Evolutionary conservation across 495 filamentous ascomycete genomes (phyloP).

Genomic region (Aspergillus campestris): DNA sequence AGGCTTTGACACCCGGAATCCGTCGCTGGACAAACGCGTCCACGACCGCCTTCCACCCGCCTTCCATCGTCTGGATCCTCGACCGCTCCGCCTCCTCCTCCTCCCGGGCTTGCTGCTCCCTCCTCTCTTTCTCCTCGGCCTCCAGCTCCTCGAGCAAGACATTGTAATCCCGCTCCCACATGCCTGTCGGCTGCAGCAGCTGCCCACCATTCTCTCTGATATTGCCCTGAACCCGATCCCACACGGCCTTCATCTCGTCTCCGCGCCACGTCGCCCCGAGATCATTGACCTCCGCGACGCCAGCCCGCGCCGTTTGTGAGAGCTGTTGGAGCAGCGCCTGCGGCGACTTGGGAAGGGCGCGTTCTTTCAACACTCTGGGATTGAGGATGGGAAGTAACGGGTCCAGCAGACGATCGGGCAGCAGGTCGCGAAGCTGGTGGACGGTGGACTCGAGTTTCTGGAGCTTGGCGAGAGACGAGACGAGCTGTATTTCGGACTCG

Average conservation of each 20-base stretch:
- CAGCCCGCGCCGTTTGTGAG: slow-evolving; percentile 16
- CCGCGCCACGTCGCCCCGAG: slow-evolving; percentile 32
- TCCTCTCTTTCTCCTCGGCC: slow-evolving; percentile 18
- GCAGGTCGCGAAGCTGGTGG: slow-evolving; percentile 33
- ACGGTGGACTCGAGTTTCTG: slow-evolving; percentile 36
- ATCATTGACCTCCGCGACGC: slow-evolving; percentile 21
- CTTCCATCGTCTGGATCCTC: slow-evolving; percentile 21
- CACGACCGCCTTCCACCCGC: slow-evolving; percentile 25
- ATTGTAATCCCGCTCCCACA: slow-evolving; percentile 37
- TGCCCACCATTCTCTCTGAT: slow-evolving; percentile 29
- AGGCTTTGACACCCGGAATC: slow-evolving; percentile 23
- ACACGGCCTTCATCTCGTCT: slow-evolving; percentile 28
- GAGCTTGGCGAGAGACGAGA: slow-evolving; percentile 35
- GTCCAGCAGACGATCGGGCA: slow-evolving; percentile 30
- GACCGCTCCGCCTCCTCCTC: slow-evolving; percentile 22
- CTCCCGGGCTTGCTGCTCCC: slow-evolving; percentile 16
- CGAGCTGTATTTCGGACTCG: slow-evolving; percentile 33
- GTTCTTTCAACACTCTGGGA: slow-evolving; percentile 10
- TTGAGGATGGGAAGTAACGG: slow-evolving; percentile 27
- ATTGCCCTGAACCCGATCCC: slow-evolving; percentile 25
- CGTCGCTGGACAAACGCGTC: slow-evolving; percentile 21
- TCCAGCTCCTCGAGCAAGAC: slow-evolving; percentile 25
- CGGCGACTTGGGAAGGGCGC: slow-evolving; percentile 20
- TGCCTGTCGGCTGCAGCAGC: slow-evolving; percentile 28
- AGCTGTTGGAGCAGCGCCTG: slow-evolving; percentile 18